Base-by-base conservation (phyloP, 345 rosid genomes). In the Anastatica hierochuntica region DNA sequence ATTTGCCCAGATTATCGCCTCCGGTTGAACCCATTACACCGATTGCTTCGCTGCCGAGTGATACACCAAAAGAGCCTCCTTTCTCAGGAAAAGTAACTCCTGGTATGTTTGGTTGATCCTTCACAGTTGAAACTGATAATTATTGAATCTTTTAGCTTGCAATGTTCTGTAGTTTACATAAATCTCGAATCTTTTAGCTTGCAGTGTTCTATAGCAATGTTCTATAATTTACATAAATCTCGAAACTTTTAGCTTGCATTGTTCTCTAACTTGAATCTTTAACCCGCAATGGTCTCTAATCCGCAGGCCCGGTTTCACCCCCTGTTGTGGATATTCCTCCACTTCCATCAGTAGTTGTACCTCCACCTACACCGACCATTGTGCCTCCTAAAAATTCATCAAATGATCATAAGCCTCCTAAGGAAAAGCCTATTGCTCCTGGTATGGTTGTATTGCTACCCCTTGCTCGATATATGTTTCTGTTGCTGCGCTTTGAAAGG, bases 1-100 rank as follows among this genome's bases (percentile, higher is more conserved):
- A 56, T 26, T 34, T 56, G n/a, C 58, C 63, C 0, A 39, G 13
- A 4, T 55, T 10, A 0, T 31, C 73, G 0, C 71, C 80, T 10
- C 52, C 42, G 26, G 34, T 59, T 51, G 64, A 45, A 41, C 59
- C 16, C 15, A 11, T 62, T 50, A 55, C 50, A 58, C 61, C 56
- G 2, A 7, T 37, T 43, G 43, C 55, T 62, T 48, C 67, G 38
- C 67, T 63, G 56, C 64, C 60, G 45, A 18, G 54, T 27, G 26
- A 67, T 52, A 43, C 66, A 45, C 60, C 62, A 46, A 67, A 40
- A 23, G 53, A 67, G 34, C 51, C 72, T 52, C 72, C 65, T 46
- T 48, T 31, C 14, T 31, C 60, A 15, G 23, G 61, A 23, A 59
- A 13, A 19, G 55, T 31, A 20, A 16, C 71, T 66, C 66, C 66